Base-by-base conservation (phyloP, 139 green algal species). In the Tetradesmus obliquus region DNA sequence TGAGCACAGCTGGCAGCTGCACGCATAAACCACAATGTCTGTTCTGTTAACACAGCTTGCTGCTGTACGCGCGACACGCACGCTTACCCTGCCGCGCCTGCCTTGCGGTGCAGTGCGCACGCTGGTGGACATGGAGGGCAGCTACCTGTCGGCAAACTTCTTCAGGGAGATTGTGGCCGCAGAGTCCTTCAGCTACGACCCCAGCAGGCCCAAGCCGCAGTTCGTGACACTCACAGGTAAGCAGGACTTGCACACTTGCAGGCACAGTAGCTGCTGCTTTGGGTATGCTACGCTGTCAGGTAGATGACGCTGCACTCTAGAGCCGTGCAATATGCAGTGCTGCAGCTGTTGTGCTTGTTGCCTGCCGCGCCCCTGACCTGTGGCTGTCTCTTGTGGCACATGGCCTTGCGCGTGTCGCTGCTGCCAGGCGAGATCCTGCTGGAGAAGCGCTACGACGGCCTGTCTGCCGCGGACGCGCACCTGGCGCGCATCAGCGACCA, bases 71-170 rank as follows among this genome's bases (percentile, higher is more conserved):
- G 32, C 32, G 32, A 45, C 32, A 71, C 60, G 8, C 60, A 19
- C 9, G 7, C 60, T 5, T 76, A 45, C 32, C 32, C 66, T 76
- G 15, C 66, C 2, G 66, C 15, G 8, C 5, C 15, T 76, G 57
- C n/a, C 17, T 19, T 76, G 15, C 17, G 17, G 3, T 76, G 66
- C 66, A 88, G 95, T 96, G n/a, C 92, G 94, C 82, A 97, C 94
- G 1, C 92, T 99, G 94, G 97, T 99, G 82, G 97, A 99, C 92
- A 99, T 99, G 97, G 97, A 99, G 95, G 95, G 96, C 55, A 96
- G 94, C 79, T 99, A 98, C 95, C 96, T 99, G 57, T 98, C 97
- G 0, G 97, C 97, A 15, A 97, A 98, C 84, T 97, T 98, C 92
- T 99, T 99, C 96, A 93, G 94, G 20, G 96, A 98, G 91, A 98